Conservation (phyloP, 1,284 basidiomycete genomes). For the Ceratorhiza oryzae-sativae region DNA sequence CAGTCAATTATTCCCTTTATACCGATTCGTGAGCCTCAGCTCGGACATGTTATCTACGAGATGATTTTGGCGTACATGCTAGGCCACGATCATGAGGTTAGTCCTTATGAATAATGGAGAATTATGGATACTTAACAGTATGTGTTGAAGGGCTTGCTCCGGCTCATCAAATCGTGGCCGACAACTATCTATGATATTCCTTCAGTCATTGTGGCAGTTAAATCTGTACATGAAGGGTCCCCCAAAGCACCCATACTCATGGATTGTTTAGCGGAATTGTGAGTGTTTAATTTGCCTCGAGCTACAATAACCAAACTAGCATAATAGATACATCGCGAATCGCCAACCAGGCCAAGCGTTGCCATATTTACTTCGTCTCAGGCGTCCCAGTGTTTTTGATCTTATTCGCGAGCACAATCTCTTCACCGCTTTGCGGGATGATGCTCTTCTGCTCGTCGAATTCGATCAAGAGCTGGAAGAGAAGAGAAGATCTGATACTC, state of each 20-base stretch:
- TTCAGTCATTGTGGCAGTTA: slow-evolving; percentile 87
- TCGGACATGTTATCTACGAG: slow-evolving; percentile 89
- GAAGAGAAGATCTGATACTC: slow-evolving; percentile 54
- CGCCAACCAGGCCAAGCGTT: slow-evolving; percentile 94
- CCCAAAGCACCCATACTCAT: slow-evolving; percentile 73
- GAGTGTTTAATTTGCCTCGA: slow-evolving; percentile 47
- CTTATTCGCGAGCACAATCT: slow-evolving; percentile 94
- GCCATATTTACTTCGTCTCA: slow-evolving; percentile 85
- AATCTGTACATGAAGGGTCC: slow-evolving; percentile 76
- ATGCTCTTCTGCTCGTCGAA: slow-evolving; percentile 89
- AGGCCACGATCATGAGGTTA: slow-evolving; percentile 74
- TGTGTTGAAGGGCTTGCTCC: slow-evolving; percentile 66
- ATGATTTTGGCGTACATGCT: slow-evolving; percentile 93
- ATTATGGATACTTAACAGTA: background rate
- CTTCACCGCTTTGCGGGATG: slow-evolving; percentile 94
- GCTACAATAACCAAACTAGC: background rate
- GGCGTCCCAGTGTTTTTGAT: slow-evolving; percentile 90
- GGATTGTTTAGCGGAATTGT: slow-evolving; percentile 93
- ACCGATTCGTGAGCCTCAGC: slow-evolving; percentile 80
- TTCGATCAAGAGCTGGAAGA: slow-evolving; percentile 90
- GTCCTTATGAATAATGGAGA: slow-evolving; percentile 43
- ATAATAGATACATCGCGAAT: slow-evolving; percentile 79
- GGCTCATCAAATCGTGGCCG: slow-evolving; percentile 89
- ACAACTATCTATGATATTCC: slow-evolving; percentile 87
- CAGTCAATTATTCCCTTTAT: slow-evolving; percentile 89